phyloP scores from a whole-genome alignment of 345 rosid species.

The Brassica incana region DNA sequence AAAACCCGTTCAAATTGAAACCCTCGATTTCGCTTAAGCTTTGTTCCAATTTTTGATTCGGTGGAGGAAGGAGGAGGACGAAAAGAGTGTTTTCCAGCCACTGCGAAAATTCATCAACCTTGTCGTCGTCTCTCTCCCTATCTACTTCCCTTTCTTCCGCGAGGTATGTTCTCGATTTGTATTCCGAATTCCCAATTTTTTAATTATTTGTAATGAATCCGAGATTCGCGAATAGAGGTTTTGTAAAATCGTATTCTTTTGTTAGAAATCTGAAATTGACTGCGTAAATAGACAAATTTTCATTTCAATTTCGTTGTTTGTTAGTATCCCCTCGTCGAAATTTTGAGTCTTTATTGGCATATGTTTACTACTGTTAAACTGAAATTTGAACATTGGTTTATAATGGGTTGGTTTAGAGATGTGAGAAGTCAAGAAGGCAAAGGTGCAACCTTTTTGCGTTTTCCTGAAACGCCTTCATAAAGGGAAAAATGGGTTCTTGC shows the following conservation, averaged over 20 bases:
- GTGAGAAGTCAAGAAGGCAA: not conserved
- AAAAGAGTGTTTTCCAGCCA: not conserved
- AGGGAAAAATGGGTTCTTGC: not conserved
- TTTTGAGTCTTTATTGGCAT: not conserved
- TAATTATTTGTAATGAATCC: not conserved
- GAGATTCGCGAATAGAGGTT: not conserved
- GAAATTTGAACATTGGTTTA: not conserved
- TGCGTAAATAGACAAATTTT: not conserved
- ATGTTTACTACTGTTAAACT: not conserved
- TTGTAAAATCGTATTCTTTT: not conserved
- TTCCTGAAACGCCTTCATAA: not conserved
- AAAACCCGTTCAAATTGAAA: not conserved
- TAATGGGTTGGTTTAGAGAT: not conserved
- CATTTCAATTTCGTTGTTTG: not conserved
- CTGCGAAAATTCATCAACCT: slow-evolving; percentile 7
- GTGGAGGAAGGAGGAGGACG: slow-evolving; percentile 15
- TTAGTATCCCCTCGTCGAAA: not conserved
- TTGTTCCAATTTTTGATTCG: slow-evolving; percentile 1
- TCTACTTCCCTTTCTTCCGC: not conserved
- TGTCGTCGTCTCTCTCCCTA: slow-evolving; percentile 18
- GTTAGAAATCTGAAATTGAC: not conserved
- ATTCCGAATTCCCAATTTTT: not conserved
- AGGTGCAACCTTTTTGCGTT: not conserved
- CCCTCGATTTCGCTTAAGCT: not conserved
- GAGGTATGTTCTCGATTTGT: not conserved